Evolutionary conservation across 192 early-diverging fungal genomes (phyloP), one percentile per base, ranked within the genome.

Genomic region (Cetraspora pellucida): DNA sequence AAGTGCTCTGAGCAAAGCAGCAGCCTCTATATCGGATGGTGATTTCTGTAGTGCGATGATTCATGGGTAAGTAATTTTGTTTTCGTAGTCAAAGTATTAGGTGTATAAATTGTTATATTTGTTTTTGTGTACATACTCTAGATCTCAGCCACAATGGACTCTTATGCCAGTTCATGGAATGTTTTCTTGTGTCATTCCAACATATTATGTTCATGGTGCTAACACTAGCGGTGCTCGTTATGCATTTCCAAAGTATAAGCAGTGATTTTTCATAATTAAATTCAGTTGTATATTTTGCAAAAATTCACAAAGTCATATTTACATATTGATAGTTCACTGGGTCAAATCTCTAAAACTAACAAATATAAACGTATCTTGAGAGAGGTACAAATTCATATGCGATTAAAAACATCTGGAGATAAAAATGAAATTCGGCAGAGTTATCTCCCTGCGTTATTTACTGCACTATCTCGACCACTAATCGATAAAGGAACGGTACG

Each of bases 381-480:
- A 70, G 94, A 98, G 61, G 80, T 99, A n/a, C 94, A 98, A 81
- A 88, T 87, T 66, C 91, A 94, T 77, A 92, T 95, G 89, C 89
- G 96, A 14, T 81, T 94, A 47, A 88, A 90, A 49, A 89, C 93
- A 27, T 91, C 93, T 37, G 90, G 88, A 0, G 94, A 95, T 81
- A 95, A 93, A 84, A 87, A 88, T 60, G 95, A 97, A 82, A 85
- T 98, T 23, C 90, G 95, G 17, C 89, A 91, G 75, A 91, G 84
- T 44, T 98, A 98, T 79, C 78, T 99, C 17, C 96, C 96, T 46
- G 82, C 90, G 31, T 68, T 96, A 17, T 84, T 82, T 45, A 80
- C 82, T 6, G 77, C 76, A 16, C 59, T 95, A 4, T 85, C 85
- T 2, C 57, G 68, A n/a, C 93, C 90, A 37, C 72, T 93, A 28